Evolutionary conservation across 768 basidiomycete species (phyloP), one percentile per base, ranked within the genome.

Genomic region (Pisolithus orientalis): DNA sequence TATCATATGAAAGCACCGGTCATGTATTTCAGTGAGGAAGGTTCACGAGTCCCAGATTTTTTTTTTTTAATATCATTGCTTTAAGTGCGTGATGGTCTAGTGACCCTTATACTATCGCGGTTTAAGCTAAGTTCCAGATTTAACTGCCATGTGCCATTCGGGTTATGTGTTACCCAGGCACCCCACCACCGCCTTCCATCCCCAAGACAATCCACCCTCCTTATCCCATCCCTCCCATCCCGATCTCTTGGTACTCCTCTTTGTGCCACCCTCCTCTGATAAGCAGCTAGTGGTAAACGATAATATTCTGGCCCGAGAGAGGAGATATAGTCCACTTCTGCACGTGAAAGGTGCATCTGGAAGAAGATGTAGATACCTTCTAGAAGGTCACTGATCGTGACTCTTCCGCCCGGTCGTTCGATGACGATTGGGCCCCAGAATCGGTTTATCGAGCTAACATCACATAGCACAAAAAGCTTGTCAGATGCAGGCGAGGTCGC

Each of bases 331-430:
- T 47, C 49, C 44, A 65, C 64, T 44, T 73, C 67, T 0, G 53
- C 44, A 7, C 53, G 54, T 6, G 73, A 72, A 42, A 84, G 57
- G 2, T 72, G 73, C 24, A 52, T 59, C 21, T 72, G 78, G 60
- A 82, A 72, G 61, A 79, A 80, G 0, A 62, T 59, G 57, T 78
- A 72, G 16, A 84, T 72, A 8, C 76, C 37, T 21, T 75, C 66
- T 21, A 84, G 64, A 55, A 82, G 45, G 55, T 80, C 78, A 44
- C 64, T 51, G 11, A 82, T 60, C 10, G 74, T 76, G 27, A 78
- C 65, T 25, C 21, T 25, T 0, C 21, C 21, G 21, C 21, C 21
- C 21, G 21, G 21, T 21, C 21, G 21, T 21, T 21, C 21, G 21
- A 21, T 21, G 21, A 21, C 21, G 21, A 21, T 21, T 21, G 21